Evolutionary conservation across 1,139 yeast genomes (phyloP).

Genomic region (Yamadazyma mexicana): DNA sequence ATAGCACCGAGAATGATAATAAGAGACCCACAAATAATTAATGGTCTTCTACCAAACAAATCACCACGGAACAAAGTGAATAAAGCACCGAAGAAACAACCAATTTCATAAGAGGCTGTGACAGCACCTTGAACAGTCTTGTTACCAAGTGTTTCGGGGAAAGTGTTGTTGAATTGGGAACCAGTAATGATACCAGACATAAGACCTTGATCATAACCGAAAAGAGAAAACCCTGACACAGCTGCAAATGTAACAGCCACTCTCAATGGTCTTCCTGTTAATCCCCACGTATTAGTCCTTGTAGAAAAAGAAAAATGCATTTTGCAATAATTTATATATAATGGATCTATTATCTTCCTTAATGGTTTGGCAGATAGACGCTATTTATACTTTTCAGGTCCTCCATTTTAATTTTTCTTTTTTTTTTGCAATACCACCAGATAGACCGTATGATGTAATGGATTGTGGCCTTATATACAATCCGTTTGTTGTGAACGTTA

Average conservation of each 20-base stretch:
- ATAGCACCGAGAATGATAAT: slow-evolving; percentile 65
- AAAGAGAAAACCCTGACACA: slow-evolving; percentile 64
- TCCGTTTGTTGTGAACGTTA: too few relatives aligned
- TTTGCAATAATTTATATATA: not conserved
- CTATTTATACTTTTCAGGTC: not conserved
- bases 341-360: too few relatives aligned
- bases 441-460: not conserved
- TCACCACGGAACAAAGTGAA: slow-evolving; percentile 67
- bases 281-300: slow-evolving; percentile 48
- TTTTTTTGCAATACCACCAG: too few relatives aligned
- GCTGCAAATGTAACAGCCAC: slow-evolving; percentile 55
- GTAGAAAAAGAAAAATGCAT: slow-evolving; percentile 15
- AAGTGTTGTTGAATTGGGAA: slow-evolving; percentile 53
- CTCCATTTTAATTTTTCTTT: too few relatives aligned
- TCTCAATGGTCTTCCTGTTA: slow-evolving; percentile 45
- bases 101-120: slow-evolving; percentile 71
- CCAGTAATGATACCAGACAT: slow-evolving; percentile 74
- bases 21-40: slow-evolving; percentile 57
- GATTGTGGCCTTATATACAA: not conserved
- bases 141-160: slow-evolving; percentile 49
- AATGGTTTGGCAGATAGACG: too few relatives aligned
- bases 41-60: slow-evolving; percentile 62
- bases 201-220: slow-evolving; percentile 82
- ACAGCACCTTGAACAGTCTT: slow-evolving; percentile 63
- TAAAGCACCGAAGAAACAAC: slow-evolving; percentile 74